Percentiles rank a stretch among this genome's conserved stretches.
phyloP scores from a whole-genome alignment of 768 basidiomycete genomes.

The Rhodotorula graminis region DNA sequence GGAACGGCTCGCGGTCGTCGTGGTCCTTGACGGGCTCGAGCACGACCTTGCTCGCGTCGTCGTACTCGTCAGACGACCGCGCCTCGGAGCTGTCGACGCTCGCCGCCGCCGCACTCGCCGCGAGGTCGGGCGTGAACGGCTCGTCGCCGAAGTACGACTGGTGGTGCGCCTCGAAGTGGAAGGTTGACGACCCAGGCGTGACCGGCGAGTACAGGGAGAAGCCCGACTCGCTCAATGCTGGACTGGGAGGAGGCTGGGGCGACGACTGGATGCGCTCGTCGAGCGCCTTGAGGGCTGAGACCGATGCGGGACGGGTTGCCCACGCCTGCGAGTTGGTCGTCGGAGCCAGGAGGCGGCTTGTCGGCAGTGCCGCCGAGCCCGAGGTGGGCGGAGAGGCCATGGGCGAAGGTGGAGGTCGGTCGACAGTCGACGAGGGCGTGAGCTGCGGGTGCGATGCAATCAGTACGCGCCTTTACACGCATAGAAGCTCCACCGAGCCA shows the following conservation, averaged over 20 bases:
- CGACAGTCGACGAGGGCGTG: too few species aligned
- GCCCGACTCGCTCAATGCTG: slow-evolving; percentile 14
- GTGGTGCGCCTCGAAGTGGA: slow-evolving; percentile 26
- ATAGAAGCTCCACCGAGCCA: too few species aligned
- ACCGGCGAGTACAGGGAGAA: slow-evolving; percentile 20
- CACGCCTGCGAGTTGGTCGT: slow-evolving; percentile 4
- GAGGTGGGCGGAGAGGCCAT: too few species aligned
- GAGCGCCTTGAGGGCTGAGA: slow-evolving; percentile 8
- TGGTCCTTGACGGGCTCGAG: background rate
- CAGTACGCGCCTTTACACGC: too few species aligned
- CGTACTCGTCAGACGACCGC: background rate
- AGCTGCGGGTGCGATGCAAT: background rate
- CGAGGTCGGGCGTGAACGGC: slow-evolving; percentile 2
- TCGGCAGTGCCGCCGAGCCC: background rate
- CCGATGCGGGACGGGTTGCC: background rate
- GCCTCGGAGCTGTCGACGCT: background rate
- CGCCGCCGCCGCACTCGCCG: background rate
- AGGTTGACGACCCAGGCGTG: slow-evolving; percentile 11
- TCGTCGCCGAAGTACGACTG: slow-evolving; percentile 6
- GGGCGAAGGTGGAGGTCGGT: too few species aligned
- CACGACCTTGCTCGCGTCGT: background rate
- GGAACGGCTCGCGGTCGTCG: background rate
- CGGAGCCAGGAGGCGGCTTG: slow-evolving; percentile 3
- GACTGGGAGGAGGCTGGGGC: slow-evolving; percentile 20
- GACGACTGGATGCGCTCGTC: slow-evolving; percentile 13